Evolutionary conservation across 2,329 filamentous ascomycete species (phyloP).

Genomic region (Rhexocercosporidium sp.): DNA sequence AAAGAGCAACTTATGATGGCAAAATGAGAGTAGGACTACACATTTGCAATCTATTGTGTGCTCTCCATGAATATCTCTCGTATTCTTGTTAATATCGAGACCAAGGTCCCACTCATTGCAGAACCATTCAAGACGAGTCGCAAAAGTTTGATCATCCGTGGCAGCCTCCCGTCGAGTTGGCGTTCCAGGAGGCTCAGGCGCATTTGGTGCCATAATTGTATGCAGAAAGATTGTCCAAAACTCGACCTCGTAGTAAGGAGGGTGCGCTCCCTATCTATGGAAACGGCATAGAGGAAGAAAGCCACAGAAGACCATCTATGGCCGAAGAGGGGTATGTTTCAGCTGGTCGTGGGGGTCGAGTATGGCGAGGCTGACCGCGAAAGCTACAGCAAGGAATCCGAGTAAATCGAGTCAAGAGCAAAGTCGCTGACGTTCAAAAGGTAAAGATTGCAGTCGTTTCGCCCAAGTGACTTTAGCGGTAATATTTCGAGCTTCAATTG

Average conservation of each 20-base stretch:
- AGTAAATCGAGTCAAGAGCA: neutral
- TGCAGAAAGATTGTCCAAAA: neutral
- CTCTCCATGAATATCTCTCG: neutral
- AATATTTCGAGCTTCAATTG: neutral
- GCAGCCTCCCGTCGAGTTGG: neutral
- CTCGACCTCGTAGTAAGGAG: neutral
- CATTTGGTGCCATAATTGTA: neutral
- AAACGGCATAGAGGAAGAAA: neutral
- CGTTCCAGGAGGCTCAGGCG: constrained; percentile 6
- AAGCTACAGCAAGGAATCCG: neutral
- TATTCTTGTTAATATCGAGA: neutral
- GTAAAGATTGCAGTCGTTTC: neutral
- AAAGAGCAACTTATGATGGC: constrained; percentile 4
- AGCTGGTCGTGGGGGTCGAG: neutral
- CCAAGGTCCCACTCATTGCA: constrained; percentile 12
- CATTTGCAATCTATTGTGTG: constrained; percentile 1
- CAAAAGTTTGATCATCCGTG: neutral
- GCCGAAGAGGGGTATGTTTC: constrained; percentile 6
- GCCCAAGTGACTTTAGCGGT: neutral
- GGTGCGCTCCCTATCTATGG: neutral
- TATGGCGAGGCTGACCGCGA: neutral
- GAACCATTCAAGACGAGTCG: neutral
- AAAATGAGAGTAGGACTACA: neutral
- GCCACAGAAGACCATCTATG: neutral
- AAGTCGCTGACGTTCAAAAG: neutral